A percentile compares a stretch with the other conserved stretches of the same genome.
Conservation (phyloP, 306 rosid genomes). For the Hylodesmum podocarpum region DNA sequence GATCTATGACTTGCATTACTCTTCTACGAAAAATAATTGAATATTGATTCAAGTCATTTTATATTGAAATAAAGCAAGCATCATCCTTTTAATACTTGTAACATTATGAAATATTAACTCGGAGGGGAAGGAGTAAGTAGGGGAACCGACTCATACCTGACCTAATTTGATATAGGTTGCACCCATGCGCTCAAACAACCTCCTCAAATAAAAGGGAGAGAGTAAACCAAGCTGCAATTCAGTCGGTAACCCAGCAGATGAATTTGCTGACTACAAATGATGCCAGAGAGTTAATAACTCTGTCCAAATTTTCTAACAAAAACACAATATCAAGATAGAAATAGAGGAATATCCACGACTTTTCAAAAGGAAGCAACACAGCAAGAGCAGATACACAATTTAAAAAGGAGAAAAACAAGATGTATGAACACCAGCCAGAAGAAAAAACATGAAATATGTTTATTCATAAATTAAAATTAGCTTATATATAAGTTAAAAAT, state of each 20-base stretch:
- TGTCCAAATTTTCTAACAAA: neutral
- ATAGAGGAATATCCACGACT: neutral
- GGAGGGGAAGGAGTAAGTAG: neutral
- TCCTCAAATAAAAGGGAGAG: slow-evolving; percentile 83
- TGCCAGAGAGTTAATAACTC: slow-evolving; percentile 26
- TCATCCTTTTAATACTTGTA: neutral
- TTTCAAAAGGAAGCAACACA: neutral
- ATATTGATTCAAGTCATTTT: slow-evolving; percentile 6
- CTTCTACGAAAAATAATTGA: neutral
- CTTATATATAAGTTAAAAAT: too few species aligned
- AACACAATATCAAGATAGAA: neutral
- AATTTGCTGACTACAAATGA: slow-evolving; percentile 62
- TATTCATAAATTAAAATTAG: neutral
- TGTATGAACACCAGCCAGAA: too few species aligned
- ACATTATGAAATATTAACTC: neutral
- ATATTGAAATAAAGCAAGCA: neutral
- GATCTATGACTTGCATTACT: neutral
- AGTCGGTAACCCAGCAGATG: slow-evolving; percentile 62
- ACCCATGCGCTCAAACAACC: slow-evolving; percentile 90
- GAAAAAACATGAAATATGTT: neutral
- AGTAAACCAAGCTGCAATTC: slow-evolving; percentile 80
- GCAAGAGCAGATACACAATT: neutral
- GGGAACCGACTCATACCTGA: slow-evolving; percentile 58
- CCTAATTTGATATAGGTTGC: slow-evolving; percentile 94
- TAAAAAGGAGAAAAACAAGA: neutral